Evolutionary conservation across 345 rosid genomes (phyloP).

Genomic region (Passiflora organensis): DNA sequence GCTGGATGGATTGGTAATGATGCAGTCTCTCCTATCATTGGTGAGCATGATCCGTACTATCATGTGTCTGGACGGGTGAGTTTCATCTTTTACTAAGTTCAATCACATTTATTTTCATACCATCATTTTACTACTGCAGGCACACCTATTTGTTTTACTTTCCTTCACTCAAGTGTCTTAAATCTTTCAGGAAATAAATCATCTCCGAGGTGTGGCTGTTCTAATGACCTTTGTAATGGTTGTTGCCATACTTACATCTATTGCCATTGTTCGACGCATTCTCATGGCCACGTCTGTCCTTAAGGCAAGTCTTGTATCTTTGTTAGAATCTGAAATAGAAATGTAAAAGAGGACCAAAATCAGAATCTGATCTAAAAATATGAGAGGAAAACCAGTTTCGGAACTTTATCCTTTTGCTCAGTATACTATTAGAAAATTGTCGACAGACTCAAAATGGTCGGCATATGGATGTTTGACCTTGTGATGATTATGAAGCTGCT

Average conservation of each 20-base stretch:
- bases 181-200: slow-evolving; percentile 69
- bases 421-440: too few relatives aligned
- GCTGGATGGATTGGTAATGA: slow-evolving; percentile 98
- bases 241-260: slow-evolving; percentile 76
- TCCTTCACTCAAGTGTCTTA: slow-evolving; percentile 10
- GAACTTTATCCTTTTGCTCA: too few relatives aligned
- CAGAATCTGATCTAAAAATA: too few relatives aligned
- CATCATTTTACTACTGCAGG: neutral
- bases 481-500: too few relatives aligned
- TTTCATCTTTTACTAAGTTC: slow-evolving; percentile 7
- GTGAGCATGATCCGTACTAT: slow-evolving; percentile 77
- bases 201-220: slow-evolving; percentile 64
- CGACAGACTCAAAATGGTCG: too few relatives aligned
- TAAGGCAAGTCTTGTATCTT: slow-evolving; percentile 51
- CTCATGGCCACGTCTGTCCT: slow-evolving; percentile 96
- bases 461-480: too few relatives aligned
- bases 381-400: neutral
- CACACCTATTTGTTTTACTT: neutral
- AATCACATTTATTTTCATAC: neutral
- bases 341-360: too few relatives aligned
- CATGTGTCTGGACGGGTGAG: slow-evolving; percentile 77
- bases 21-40: slow-evolving; percentile 85
- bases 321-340: too few relatives aligned
- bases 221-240: slow-evolving; percentile 72
- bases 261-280: slow-evolving; percentile 88